phyloP scores from a whole-genome alignment of 1,139 yeast species.

The Saccharomycopsis hybrid region DNA sequence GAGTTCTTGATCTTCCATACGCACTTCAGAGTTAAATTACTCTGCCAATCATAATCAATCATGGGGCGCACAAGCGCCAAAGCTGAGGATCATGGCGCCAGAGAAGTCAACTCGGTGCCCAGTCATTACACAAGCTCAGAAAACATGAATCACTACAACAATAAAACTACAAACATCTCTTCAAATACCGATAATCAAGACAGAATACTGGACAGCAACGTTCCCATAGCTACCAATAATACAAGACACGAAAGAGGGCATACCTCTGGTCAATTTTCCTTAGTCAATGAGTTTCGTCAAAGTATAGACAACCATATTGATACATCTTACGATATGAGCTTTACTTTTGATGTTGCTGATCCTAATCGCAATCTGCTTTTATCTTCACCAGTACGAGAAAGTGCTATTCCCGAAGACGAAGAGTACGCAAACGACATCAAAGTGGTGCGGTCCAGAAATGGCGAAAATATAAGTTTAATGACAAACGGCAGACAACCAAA shows the following conservation, averaged over 20 bases:
- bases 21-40: too few species aligned
- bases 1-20: too few species aligned
- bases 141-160: too few species aligned
- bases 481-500: conserved; percentile 12
- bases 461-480: conserved; percentile 8
- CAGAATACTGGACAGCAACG: too few species aligned
- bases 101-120: too few species aligned
- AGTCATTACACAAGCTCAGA: too few species aligned
- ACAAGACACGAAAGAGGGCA: conserved; percentile 8
- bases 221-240: too few species aligned
- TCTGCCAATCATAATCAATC: too few species aligned
- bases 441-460: conserved; percentile 12
- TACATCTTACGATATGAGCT: conserved; percentile 21
- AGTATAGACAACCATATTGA: conserved; percentile 20
- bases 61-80: too few species aligned
- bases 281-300: conserved; percentile 20
- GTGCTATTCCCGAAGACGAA: background rate
- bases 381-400: conserved; percentile 1
- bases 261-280: conserved; percentile 16
- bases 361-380: background rate
- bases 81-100: too few species aligned
- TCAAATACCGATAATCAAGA: too few species aligned
- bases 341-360: conserved; percentile 13
- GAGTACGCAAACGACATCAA: conserved; percentile 3
- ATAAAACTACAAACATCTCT: too few species aligned